These are phyloP conservation scores for Cystobasidium tubakii DNA, from an alignment of 768 basidiomycete species.

Conservation along the genomic window DNA sequence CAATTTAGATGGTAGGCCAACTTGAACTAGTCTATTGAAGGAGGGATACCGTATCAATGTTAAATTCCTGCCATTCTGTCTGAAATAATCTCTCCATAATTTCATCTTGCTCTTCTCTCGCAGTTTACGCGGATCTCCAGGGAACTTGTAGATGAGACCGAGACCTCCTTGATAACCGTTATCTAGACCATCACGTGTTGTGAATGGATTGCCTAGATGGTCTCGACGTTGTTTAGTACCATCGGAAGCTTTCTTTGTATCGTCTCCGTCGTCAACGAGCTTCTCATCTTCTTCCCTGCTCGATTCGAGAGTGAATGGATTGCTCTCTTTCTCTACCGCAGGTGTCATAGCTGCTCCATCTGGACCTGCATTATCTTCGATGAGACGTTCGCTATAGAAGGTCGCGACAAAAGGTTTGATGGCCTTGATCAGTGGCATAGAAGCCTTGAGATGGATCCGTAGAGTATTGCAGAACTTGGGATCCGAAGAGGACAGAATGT, in stretches of 20 bases:
- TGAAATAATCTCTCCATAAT: constrained; percentile 82
- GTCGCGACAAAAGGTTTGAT: constrained; percentile 86
- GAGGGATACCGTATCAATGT: constrained; percentile 92
- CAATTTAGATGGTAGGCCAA: constrained; percentile 86
- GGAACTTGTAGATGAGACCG: constrained; percentile 64
- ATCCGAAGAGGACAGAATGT: constrained; percentile 47
- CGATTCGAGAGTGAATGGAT: constrained; percentile 45
- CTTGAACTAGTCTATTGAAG: constrained; percentile 93
- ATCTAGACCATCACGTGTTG: constrained; percentile 24
- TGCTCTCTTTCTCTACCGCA: constrained; percentile 46
- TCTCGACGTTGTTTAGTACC: not conserved
- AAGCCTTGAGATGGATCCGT: constrained; percentile 78
- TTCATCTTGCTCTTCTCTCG: constrained; percentile 91
- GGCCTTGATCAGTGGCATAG: constrained; percentile 84
- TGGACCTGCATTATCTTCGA: constrained; percentile 43
- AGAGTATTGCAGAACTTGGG: constrained; percentile 81
- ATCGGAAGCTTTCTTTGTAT: constrained; percentile 60
- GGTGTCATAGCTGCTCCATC: constrained; percentile 51
- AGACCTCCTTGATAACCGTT: constrained; percentile 32
- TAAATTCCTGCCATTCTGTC: constrained; percentile 84
- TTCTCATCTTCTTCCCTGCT: constrained; percentile 42
- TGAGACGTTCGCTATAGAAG: constrained; percentile 75
- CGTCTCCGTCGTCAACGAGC: constrained; percentile 33
- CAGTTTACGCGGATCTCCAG: constrained; percentile 87
- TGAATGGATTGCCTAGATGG: constrained; percentile 19